phyloP scores from a whole-genome alignment of 2,329 filamentous ascomycete genomes.

The Balansia obtecta region DNA sequence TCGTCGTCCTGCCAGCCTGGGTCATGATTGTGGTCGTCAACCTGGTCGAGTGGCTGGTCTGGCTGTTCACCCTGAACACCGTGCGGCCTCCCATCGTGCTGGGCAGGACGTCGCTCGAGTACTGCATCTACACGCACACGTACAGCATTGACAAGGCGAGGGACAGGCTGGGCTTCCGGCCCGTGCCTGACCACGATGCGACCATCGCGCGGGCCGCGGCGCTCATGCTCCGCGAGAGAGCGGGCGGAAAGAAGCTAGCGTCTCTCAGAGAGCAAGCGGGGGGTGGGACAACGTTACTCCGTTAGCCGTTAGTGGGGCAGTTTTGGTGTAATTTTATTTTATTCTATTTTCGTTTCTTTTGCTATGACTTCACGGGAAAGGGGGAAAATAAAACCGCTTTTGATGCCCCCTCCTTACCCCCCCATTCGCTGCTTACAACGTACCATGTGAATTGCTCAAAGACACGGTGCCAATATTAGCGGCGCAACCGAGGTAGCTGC shows the following conservation, averaged over 20 bases:
- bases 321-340: too few species aligned
- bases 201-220: background rate
- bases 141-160: constrained; percentile 10
- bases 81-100: constrained; percentile 13
- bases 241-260: background rate
- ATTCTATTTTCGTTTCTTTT: too few species aligned
- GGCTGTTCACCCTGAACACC: constrained; percentile 13
- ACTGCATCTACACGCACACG: constrained; percentile 11
- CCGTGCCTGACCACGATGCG: background rate
- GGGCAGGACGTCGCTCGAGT: constrained; percentile 11
- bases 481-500: too few species aligned
- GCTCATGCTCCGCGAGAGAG: background rate
- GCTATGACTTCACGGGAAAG: too few species aligned
- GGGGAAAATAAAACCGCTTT: too few species aligned
- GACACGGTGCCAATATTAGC: too few species aligned
- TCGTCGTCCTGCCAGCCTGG: constrained; percentile 15
- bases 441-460: too few species aligned
- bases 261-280: too few species aligned
- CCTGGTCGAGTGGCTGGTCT: constrained; percentile 12
- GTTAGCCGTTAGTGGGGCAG: too few species aligned
- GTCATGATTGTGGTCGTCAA: constrained; percentile 10
- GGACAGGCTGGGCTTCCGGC: constrained; percentile 5
- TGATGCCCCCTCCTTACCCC: too few species aligned
- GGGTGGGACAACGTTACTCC: too few species aligned
- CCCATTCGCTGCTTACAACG: too few species aligned